Conservation (phyloP, 495 filamentous ascomycete species). For the Talaromyces ruber region DNA sequence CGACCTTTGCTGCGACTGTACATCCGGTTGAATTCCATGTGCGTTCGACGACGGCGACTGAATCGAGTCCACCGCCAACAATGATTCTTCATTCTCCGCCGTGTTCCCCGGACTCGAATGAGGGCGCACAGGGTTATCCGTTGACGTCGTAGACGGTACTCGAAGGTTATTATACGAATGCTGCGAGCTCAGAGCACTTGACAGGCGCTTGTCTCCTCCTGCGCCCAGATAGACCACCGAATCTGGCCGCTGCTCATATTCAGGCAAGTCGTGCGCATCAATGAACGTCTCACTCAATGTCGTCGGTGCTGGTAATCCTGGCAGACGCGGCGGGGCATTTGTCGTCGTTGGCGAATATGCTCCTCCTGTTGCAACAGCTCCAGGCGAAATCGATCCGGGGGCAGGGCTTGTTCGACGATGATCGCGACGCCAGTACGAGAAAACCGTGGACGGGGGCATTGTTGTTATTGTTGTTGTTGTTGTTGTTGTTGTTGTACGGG, state of each 20-base stretch:
- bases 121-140: conserved; percentile 21
- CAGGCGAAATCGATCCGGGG: conserved; percentile 20
- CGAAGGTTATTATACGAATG: conserved; percentile 24
- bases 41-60: conserved; percentile 9
- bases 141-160: conserved; percentile 15
- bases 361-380: conserved; percentile 5
- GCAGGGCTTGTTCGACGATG: conserved; percentile 33
- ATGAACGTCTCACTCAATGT: conserved; percentile 16
- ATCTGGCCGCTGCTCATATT: not conserved
- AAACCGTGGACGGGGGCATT: conserved; percentile 38
- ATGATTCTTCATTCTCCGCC: conserved; percentile 18
- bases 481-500: not conserved
- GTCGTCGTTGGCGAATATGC: conserved; percentile 11
- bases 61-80: conserved; percentile 20
- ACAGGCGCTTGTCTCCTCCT: not conserved
- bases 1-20: conserved; percentile 22
- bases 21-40: conserved; percentile 18
- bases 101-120: conserved; percentile 26
- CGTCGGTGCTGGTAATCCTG: conserved; percentile 23
- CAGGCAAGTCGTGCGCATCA: not conserved
- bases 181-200: conserved; percentile 8
- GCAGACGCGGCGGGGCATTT: conserved; percentile 25
- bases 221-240: not conserved
- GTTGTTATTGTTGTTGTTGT: conserved; percentile 7
- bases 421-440: conserved; percentile 42